Evolutionary conservation across 192 early-diverging fungal genomes (phyloP).

Genomic region (Podila epigama): DNA sequence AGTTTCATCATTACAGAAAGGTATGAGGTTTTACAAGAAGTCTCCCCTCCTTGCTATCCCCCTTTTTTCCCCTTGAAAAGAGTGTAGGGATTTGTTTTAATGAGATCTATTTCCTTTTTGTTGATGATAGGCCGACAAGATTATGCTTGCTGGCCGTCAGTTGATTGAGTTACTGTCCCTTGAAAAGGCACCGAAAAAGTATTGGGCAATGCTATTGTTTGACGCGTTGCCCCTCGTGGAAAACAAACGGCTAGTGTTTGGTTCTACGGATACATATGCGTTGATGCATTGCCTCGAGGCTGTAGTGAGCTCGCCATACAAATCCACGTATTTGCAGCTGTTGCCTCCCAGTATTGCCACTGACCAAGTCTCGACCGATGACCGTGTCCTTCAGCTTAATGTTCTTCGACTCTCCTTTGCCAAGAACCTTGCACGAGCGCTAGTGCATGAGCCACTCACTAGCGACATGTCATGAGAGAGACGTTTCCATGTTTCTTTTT

Average conservation of each 20-base stretch:
- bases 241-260: constrained; percentile 63
- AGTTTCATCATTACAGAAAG: constrained; percentile 62
- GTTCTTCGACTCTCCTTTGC: constrained; percentile 28
- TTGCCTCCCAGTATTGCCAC: constrained; percentile 16
- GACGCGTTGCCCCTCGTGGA: constrained; percentile 72
- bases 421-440: constrained; percentile 28
- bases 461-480: background rate
- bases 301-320: constrained; percentile 40
- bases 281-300: constrained; percentile 74
- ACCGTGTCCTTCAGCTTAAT: constrained; percentile 25
- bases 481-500: too few species aligned
- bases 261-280: constrained; percentile 62
- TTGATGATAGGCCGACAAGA: constrained; percentile 13
- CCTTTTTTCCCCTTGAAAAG: too few species aligned
- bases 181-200: constrained; percentile 60
- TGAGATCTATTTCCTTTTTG: background rate
- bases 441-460: constrained; percentile 18
- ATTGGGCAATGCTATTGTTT: constrained; percentile 58
- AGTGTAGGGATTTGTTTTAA: background rate
- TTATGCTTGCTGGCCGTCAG: constrained; percentile 46
- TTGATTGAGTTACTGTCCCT: constrained; percentile 55
- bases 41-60: too few species aligned
- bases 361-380: background rate
- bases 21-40: too few species aligned
- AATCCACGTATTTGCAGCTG: constrained; percentile 28